phyloP scores from a whole-genome alignment of 306 rosid genomes.

The Alnus rubra region DNA sequence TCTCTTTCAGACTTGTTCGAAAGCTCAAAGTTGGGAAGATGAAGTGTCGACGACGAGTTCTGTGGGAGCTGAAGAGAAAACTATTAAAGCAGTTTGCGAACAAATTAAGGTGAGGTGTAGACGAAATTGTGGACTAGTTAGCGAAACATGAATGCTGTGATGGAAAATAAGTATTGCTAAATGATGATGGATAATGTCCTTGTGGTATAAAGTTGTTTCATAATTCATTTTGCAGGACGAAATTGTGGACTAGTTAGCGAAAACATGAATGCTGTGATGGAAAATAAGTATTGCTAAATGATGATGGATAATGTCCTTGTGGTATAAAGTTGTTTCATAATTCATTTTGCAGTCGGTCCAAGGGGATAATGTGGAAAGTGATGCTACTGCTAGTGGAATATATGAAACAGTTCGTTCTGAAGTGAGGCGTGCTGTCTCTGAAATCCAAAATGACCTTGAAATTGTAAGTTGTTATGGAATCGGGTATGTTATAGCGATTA shows the following conservation, averaged over 20 bases:
- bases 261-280: conserved; percentile 19
- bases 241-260: neutral
- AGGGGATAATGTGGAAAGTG: conserved; percentile 41
- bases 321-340: conserved; percentile 7
- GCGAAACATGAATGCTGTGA: conserved; percentile 19
- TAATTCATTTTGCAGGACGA: conserved; percentile 41
- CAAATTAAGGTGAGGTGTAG: conserved; percentile 53
- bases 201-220: conserved; percentile 7
- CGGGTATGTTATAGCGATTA: neutral
- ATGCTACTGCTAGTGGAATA: conserved; percentile 44
- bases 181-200: neutral
- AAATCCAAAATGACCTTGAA: conserved; percentile 80
- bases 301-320: neutral
- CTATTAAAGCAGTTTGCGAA: conserved; percentile 63
- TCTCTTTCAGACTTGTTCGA: conserved; percentile 44
- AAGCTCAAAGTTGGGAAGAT: conserved; percentile 41
- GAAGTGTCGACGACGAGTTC: conserved; percentile 54
- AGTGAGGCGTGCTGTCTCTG: conserved; percentile 86
- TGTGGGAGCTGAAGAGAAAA: conserved; percentile 63
- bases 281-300: conserved; percentile 7
- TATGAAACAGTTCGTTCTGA: conserved; percentile 85
- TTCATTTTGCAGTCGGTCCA: conserved; percentile 50
- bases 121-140: neutral
- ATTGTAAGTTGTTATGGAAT: conserved; percentile 51
- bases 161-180: conserved; percentile 3